Base-by-base conservation (phyloP, 1,139 yeast species). In the Sugiyamaella paludigena region DNA sequence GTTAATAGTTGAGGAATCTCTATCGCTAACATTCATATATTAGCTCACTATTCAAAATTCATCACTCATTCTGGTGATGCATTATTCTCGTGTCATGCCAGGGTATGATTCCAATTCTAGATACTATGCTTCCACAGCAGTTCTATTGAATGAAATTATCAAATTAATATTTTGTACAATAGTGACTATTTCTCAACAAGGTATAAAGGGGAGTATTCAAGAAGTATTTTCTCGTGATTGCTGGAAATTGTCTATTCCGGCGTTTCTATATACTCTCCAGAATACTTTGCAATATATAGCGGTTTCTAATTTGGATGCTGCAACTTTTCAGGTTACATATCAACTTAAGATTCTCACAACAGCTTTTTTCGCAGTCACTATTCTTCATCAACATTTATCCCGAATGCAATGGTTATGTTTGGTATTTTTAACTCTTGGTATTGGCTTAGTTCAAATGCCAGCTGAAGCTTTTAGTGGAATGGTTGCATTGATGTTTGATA, bases 301-400 rank as follows among this genome's bases (percentile, higher is more conserved):
- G 7, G 75, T 71, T 10, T 68, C 73, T 10, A 68, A 70, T 56
- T 58, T 71, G 40, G 72, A 69, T 48, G 75, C 75, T 7, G 74
- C 74, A 6, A 69, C 74, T 2, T 71, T 71, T 58, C 75, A 71
- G 57, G 75, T 71, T 51, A 69, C 74, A 2, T 71, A 71, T 57
- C 75, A 71, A 59, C 67, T 71, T 49, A 71, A 71, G 56, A 71
- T 71, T 49, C 59, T 71, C 50, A 71, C 75, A 11, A 71, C 75
- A 1, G 75, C 75, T 11, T 64, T 70, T 43, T 71, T 71, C 52
- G 69, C 74, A 1, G 75, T 71, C 40, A 62, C 69, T 12, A 64
- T 71, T 53, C 64, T 71, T 15, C 65, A 66, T 47, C 62, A 71
- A 35, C 48, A 58, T 13, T 63, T 71, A 31, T 51, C 64, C 32